Conservation (phyloP, 192 early-diverging fungal genomes). For the Umbelopsis sp. region DNA sequence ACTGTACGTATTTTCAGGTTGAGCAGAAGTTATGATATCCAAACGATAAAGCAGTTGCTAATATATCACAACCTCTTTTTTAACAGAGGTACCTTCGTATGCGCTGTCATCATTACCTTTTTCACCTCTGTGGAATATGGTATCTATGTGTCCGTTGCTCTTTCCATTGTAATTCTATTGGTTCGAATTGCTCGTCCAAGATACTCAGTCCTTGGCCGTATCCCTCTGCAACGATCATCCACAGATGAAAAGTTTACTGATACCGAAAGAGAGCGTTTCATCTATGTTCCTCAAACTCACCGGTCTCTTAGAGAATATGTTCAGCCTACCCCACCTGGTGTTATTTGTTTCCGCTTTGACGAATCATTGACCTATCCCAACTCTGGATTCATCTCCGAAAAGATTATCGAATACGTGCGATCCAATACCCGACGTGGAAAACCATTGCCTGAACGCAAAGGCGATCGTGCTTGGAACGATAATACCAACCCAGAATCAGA, state of each 20-base stretch:
- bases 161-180: constrained; percentile 74
- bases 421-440: constrained; percentile 16
- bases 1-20: constrained; percentile 31
- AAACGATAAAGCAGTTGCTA: too few species aligned
- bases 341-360: constrained; percentile 33
- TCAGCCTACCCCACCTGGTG: constrained; percentile 27
- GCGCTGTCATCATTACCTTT: constrained; percentile 59
- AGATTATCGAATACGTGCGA: constrained; percentile 29
- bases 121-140: constrained; percentile 64
- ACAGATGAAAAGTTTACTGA: neutral
- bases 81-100: constrained; percentile 29
- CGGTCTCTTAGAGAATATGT: constrained; percentile 14
- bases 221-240: constrained; percentile 18
- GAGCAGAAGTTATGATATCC: too few species aligned
- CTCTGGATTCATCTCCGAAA: constrained; percentile 30
- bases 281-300: constrained; percentile 28
- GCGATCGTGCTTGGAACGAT: constrained; percentile 34
- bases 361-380: constrained; percentile 35
- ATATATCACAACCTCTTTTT: neutral
- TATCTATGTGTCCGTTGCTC: constrained; percentile 74
- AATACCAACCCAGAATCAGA: neutral
- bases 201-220: constrained; percentile 47
- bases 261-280: constrained; percentile 15
- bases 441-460: constrained; percentile 13
- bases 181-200: constrained; percentile 74